A percentile compares a stretch with the other conserved stretches of the same genome.
Conservation (phyloP, 805 yeast species). For the Candida palmyrensis region DNA sequence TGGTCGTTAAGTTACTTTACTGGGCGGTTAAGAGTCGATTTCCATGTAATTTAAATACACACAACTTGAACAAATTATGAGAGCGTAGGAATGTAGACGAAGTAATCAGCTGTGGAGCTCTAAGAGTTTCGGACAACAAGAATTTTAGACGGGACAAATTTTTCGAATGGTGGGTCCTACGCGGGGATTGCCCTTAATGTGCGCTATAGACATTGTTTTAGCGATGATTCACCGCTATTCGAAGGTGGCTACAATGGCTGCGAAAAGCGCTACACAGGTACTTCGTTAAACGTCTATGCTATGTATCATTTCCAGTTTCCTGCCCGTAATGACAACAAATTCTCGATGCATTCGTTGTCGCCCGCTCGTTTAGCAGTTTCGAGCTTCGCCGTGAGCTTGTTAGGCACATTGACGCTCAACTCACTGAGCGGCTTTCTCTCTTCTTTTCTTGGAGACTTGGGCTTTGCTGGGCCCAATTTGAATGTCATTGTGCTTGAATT, state of each 20-base stretch:
- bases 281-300: too few species aligned
- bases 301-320: conserved; percentile 25
- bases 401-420: conserved; percentile 11
- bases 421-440: conserved; percentile 25
- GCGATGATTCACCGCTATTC: too few species aligned
- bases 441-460: conserved; percentile 13
- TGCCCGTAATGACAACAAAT: conserved; percentile 34
- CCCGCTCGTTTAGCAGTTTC: conserved; percentile 6
- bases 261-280: too few species aligned
- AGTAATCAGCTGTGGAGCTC: too few species aligned
- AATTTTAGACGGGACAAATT: too few species aligned
- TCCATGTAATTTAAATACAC: conserved; percentile 19
- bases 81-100: too few species aligned
- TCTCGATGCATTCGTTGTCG: conserved; percentile 31
- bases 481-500: conserved; percentile 30
- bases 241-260: too few species aligned
- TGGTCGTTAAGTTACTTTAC: conserved; percentile 47
- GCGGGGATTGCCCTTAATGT: too few species aligned
- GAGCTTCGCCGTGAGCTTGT: conserved; percentile 6
- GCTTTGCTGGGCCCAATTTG: conserved; percentile 26
- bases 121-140: too few species aligned
- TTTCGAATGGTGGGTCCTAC: too few species aligned
- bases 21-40: conserved; percentile 10
- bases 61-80: too few species aligned
- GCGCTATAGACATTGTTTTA: too few species aligned